Evolutionary conservation across 2,329 filamentous ascomycete genomes (phyloP), one percentile per base, ranked within the genome.

Genomic region (Sporothrix euskadiensis): DNA sequence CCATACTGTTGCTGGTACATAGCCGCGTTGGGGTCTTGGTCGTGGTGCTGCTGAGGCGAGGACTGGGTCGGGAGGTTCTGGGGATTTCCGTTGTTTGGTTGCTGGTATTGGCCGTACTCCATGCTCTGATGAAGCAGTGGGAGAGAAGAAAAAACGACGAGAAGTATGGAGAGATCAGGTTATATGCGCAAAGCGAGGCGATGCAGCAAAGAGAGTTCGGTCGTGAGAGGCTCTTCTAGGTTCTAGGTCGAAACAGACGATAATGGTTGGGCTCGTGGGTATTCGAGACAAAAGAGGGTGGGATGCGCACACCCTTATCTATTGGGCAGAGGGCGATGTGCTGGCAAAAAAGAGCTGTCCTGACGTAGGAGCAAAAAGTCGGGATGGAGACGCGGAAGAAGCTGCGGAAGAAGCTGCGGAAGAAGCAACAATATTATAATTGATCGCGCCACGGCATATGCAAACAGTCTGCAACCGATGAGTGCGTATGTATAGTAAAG

Each of bases 1-100:
- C 89, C 91, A 80, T 94, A 95, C 76, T 89, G 86, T 81, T 92
- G 88, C 79, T 92, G 89, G 82, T 97, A 98, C 84, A 90, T 93
- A 49, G 44, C 44, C 44, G 44, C 49, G 87, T 91, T 93, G 83
- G 92, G 91, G 69, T 85, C 84, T 77, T 90, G 87, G 79, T 88
- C 75, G 89, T 63, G 88, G 54, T 88, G 66, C 47, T 52, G 86
- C 78, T 90, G 88, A 77, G 92, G 92, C 79, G 92, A 49, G 44
- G 44, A 88, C 82, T 96, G 93, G 71, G 92, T 91, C 41, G 92
- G 94, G 49, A 88, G 85, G 80, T 88, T 89, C 82, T 91, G 90
- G 69, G 84, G 85, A 81, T 91, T 90, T 74, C 88, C 85, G 81
- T 89, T 89, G 82, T 91, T 90, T 81, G 88, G 85, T 82, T 90